Percentiles rank a stretch among this genome's conserved stretches.
Evolutionary conservation across 768 basidiomycete genomes (phyloP).

Genomic region (Hygrophoropsis aurantiaca): DNA sequence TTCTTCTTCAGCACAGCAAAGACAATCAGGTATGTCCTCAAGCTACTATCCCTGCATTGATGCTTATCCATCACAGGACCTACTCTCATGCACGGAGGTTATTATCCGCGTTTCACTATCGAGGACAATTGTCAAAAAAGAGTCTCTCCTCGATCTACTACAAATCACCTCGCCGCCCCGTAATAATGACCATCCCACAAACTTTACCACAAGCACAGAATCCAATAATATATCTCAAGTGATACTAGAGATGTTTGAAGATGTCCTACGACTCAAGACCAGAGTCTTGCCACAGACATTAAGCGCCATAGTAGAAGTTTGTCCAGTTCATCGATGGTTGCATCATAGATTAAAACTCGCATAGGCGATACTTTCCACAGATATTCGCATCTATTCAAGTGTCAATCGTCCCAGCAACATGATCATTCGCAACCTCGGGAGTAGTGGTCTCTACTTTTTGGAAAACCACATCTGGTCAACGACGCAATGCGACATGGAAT

Average conservation of each 20-base stretch:
- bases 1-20: slow-evolving; percentile 62
- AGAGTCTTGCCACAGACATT: slow-evolving; percentile 50
- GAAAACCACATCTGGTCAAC: slow-evolving; percentile 49
- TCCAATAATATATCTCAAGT: slow-evolving; percentile 38
- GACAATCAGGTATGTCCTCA: slow-evolving; percentile 46
- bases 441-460: slow-evolving; percentile 54
- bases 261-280: slow-evolving; percentile 53
- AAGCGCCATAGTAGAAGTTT: slow-evolving; percentile 54
- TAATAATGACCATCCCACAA: slow-evolving; percentile 30
- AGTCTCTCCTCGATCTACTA: slow-evolving; percentile 7
- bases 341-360: not conserved
- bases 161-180: slow-evolving; percentile 45
- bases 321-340: slow-evolving; percentile 1
- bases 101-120: slow-evolving; percentile 54
- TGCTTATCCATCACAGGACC: slow-evolving; percentile 41
- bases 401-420: slow-evolving; percentile 32
- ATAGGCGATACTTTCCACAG: slow-evolving; percentile 31
- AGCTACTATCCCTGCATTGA: not conserved
- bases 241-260: slow-evolving; percentile 52
- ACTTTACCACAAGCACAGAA: slow-evolving; percentile 18
- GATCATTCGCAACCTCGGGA: slow-evolving; percentile 41
- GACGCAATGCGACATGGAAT: slow-evolving; percentile 48
- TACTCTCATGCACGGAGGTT: slow-evolving; percentile 58
- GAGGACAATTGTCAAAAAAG: slow-evolving; percentile 36
- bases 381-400: slow-evolving; percentile 25